These are phyloP conservation scores for Ceratocystis alfenasii DNA, from an alignment of 2,329 filamentous ascomycete genomes.

Conservation along the genomic window DNA sequence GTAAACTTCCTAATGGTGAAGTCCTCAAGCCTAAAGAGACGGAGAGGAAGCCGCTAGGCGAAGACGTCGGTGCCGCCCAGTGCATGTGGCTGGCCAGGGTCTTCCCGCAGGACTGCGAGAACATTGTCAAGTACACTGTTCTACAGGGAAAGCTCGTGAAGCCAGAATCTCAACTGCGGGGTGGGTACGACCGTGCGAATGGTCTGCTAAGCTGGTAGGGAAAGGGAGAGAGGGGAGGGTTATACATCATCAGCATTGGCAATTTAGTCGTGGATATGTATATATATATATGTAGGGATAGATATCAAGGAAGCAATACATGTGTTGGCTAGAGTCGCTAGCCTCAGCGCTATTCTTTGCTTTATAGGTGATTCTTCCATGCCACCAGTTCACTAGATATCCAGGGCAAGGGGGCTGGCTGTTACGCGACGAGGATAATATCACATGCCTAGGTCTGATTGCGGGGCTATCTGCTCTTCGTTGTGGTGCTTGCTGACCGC, in stretches of 20 bases:
- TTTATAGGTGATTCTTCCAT: background rate
- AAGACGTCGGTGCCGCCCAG: constrained; percentile 56
- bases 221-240: background rate
- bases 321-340: too few species aligned
- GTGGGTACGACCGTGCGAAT: constrained; percentile 74
- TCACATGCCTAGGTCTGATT: background rate
- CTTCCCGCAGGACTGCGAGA: constrained; percentile 80
- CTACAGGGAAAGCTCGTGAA: constrained; percentile 91
- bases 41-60: constrained; percentile 29
- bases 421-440: background rate
- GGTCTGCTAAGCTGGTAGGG: constrained; percentile 75
- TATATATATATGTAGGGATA: background rate
- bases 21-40: constrained; percentile 27
- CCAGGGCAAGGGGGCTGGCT: background rate
- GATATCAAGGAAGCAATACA: background rate
- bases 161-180: constrained; percentile 70
- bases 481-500: background rate
- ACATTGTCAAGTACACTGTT: constrained; percentile 77
- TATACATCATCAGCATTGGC: too few species aligned
- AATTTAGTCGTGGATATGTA: background rate
- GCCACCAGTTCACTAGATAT: background rate
- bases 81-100: constrained; percentile 89
- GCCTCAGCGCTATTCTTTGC: background rate
- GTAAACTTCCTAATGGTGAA: constrained; percentile 26
- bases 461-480: background rate